phyloP scores from a whole-genome alignment of 108 stramenopile genomes.

The Cyclostephanos invisitatus region DNA sequence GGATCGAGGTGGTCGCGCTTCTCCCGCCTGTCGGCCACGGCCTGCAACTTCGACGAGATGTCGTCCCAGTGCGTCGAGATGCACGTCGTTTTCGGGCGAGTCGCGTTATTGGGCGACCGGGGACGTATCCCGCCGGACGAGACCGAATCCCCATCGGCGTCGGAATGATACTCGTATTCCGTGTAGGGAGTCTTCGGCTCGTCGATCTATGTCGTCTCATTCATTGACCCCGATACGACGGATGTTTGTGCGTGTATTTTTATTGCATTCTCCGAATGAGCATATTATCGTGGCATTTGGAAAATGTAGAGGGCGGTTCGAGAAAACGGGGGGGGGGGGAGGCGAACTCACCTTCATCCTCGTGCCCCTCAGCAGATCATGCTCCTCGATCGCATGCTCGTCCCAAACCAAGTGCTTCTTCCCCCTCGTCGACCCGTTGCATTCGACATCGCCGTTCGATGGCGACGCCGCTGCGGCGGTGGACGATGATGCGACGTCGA shows the following conservation, averaged over 20 bases:
- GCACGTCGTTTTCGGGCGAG: slow-evolving; percentile 15
- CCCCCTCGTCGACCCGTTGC: slow-evolving; percentile 24
- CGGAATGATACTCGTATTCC: slow-evolving; percentile 73
- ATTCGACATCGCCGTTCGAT: too few relatives aligned
- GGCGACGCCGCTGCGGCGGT: neutral
- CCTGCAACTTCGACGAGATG: slow-evolving; percentile 69
- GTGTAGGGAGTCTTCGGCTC: slow-evolving; percentile 88
- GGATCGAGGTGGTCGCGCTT: too few relatives aligned
- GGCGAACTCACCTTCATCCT: slow-evolving; percentile 71
- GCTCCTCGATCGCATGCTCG: slow-evolving; percentile 86
- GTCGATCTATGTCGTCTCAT: slow-evolving; percentile 59
- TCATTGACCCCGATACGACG: too few relatives aligned
- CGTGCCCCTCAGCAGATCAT: slow-evolving; percentile 83
- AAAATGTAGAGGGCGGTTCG: too few relatives aligned
- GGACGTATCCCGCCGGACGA: slow-evolving; percentile 30
- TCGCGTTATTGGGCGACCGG: slow-evolving; percentile 54
- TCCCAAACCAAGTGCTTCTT: slow-evolving; percentile 73
- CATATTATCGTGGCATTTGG: too few relatives aligned
- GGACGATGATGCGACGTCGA: neutral
- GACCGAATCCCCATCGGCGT: slow-evolving; percentile 66
- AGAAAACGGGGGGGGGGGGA: neutral
- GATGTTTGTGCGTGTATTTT: neutral
- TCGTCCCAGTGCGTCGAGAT: slow-evolving; percentile 57
- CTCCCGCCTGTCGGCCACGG: slow-evolving; percentile 65
- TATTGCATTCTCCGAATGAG: neutral